phyloP scores from a whole-genome alignment of 2,329 filamentous ascomycete genomes.

The Alternaria sp. region DNA sequence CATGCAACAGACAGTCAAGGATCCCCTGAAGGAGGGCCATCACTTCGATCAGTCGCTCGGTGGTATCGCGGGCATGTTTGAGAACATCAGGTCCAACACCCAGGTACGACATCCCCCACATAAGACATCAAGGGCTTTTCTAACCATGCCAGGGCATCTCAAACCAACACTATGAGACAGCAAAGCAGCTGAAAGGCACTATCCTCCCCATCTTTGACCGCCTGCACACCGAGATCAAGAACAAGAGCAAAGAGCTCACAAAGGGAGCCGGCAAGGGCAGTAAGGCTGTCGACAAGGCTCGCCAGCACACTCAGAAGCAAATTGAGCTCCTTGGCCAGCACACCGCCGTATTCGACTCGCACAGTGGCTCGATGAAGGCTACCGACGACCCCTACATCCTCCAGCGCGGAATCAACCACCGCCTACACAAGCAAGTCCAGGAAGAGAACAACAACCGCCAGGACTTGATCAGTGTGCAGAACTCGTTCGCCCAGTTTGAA shows the following conservation, averaged over 20 bases:
- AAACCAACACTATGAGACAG: constrained; percentile 89
- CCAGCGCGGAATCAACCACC: constrained; percentile 79
- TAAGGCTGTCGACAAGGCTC: constrained; percentile 91
- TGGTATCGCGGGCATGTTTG: constrained; percentile 87
- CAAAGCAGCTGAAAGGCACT: constrained; percentile 85
- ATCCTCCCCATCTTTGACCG: constrained; percentile 89
- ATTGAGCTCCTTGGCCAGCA: constrained; percentile 93
- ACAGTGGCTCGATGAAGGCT: constrained; percentile 73
- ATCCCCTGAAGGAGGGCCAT: constrained; percentile 85
- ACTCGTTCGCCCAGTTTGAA: constrained; percentile 88
- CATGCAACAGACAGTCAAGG: constrained; percentile 75
- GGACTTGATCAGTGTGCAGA: constrained; percentile 90
- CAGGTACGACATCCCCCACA: constrained; percentile 59
- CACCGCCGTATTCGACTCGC: constrained; percentile 79
- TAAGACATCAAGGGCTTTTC: background rate
- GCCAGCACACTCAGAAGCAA: constrained; percentile 87
- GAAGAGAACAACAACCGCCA: constrained; percentile 97
- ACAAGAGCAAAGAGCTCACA: constrained; percentile 88
- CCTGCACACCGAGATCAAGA: constrained; percentile 95
- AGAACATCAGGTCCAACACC: constrained; percentile 92
- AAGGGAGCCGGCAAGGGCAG: constrained; percentile 82
- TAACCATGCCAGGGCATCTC: constrained; percentile 70
- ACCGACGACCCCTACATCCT: constrained; percentile 88
- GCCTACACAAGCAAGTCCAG: constrained; percentile 86
- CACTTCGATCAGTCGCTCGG: constrained; percentile 93